phyloP scores from a whole-genome alignment of 73 alveolate genomes.

The Breviolum minutum region DNA sequence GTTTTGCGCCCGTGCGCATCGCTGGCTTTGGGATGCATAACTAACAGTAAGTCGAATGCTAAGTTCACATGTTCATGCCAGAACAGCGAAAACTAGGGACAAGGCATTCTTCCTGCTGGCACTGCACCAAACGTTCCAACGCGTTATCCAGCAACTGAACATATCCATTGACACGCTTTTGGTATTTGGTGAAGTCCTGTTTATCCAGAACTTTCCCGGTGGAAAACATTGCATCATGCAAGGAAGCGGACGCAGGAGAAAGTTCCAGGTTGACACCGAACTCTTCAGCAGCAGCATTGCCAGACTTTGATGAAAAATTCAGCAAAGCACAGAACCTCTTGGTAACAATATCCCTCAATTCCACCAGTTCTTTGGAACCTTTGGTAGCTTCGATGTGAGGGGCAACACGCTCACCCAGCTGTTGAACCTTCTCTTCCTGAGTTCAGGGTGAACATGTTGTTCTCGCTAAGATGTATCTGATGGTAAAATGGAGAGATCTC shows the following conservation, averaged over 20 bases:
- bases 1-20: no score
- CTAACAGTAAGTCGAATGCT: no score
- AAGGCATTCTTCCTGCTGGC: background rate
- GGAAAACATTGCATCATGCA: background rate
- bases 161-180: background rate
- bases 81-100: no score
- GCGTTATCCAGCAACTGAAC: background rate
- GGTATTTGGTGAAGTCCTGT: background rate
- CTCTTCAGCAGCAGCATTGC: background rate
- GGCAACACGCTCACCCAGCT: background rate
- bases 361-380: background rate
- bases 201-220: background rate
- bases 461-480: background rate
- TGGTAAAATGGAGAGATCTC: no score
- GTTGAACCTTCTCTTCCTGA: background rate
- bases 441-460: background rate
- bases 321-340: background rate
- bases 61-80: no score
- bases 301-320: background rate
- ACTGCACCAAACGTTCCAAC: background rate
- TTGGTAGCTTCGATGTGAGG: background rate
- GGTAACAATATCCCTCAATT: background rate
- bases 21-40: no score
- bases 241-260: background rate
- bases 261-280: background rate